phyloP scores from a whole-genome alignment of 1,139 yeast species.

The Lodderomyces parapsilosis region DNA sequence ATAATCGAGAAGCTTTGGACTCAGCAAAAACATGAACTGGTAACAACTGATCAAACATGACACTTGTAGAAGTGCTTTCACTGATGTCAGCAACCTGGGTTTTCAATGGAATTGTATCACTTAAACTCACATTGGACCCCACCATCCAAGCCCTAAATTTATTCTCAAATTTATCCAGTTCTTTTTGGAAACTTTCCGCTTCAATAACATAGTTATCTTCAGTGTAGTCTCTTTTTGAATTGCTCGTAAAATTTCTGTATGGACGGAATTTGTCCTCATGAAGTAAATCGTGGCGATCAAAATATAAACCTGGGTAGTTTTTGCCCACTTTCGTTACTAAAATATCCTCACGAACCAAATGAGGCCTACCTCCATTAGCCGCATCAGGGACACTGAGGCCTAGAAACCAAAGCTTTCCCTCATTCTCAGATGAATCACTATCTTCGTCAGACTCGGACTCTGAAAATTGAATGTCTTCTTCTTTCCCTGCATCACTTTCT shows the following conservation, averaged over 20 bases:
- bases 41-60: background rate
- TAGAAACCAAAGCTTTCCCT: slow-evolving; percentile 11
- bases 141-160: background rate
- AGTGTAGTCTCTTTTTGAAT: background rate
- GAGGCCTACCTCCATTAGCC: background rate
- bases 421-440: slow-evolving; percentile 1
- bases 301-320: slow-evolving; percentile 4
- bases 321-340: slow-evolving; percentile 8
- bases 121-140: background rate
- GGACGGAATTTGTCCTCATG: background rate
- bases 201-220: background rate
- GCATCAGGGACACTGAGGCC: slow-evolving; percentile 1
- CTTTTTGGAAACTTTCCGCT: background rate
- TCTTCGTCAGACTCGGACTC: slow-evolving; percentile 1
- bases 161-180: background rate
- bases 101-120: background rate
- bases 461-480: background rate
- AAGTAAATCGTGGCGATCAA: slow-evolving; percentile 1
- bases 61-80: background rate
- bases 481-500: background rate
- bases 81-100: background rate
- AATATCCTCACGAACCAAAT: slow-evolving; percentile 1
- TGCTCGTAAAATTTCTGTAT: background rate
- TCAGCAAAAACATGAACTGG: background rate
- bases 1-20: background rate